Evolutionary conservation across 202 grass and related monocot species (phyloP), one percentile per base, ranked within the genome.

Genomic region (Musa balbisiana): DNA sequence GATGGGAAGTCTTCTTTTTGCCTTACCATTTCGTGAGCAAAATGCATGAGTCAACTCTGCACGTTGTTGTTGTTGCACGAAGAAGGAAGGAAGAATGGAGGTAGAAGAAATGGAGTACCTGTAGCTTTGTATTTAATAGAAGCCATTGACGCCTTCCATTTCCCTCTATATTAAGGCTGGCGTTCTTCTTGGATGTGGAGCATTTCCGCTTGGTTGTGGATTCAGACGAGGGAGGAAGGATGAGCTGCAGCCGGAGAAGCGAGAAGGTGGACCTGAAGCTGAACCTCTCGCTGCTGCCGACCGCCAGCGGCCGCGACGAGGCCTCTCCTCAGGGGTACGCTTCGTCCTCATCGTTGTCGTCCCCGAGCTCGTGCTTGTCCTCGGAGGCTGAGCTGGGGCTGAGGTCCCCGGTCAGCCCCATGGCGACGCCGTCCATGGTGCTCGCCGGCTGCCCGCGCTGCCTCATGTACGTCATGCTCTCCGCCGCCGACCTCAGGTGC

Each of bases 401-500:
- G 73, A 76, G 63, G 76, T 62, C 73, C 43, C 26, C 73, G 26
- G 9, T 69, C 66, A 84, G 81, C 62, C 78, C 71, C 0, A 66
- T 56, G 56, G 82, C 82, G 73, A 84, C 90, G 15, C 15, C 62
- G 19, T 84, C 91, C 23, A 95, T 99, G 95, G 87, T 99, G 78
- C 88, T 95, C 53, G 91, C 89, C 0, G 95, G 89, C 19, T 99
- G 95, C 79, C 90, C 91, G 0, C 84, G 91, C 12, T 99, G 95
- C 83, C 89, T 99, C 52, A 99, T 99, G 91, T 99, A 99, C 76
- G 92, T 92, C 78, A 91, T 99, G 95, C 82, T 99, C 62, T 88
- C 95, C 58, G 87, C 88, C 76, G 87, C 87, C 73, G 91, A 99
- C 63, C 95, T 91, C 11, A 87, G 78, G 53, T 99, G 95, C 80